phyloP scores from a whole-genome alignment of 257 asterid genomes.

The Cruciata laevipes region DNA sequence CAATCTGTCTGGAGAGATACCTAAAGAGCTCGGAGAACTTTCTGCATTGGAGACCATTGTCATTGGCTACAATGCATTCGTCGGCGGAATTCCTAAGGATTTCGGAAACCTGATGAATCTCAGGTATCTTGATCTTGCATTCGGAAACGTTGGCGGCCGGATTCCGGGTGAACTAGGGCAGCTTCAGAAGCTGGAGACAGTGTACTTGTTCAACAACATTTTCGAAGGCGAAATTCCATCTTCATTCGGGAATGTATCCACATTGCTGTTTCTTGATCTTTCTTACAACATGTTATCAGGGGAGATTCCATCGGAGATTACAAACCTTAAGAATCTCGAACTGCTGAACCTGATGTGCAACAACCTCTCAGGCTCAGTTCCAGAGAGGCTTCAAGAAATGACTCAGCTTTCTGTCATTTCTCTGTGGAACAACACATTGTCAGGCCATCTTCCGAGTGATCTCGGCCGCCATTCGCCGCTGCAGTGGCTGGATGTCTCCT shows the following conservation, averaged over 20 bases:
- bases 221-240: constrained; percentile 47
- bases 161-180: constrained; percentile 55
- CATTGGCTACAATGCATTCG: constrained; percentile 53
- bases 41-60: constrained; percentile 51
- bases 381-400: constrained; percentile 35
- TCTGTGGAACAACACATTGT: constrained; percentile 63
- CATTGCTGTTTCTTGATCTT: constrained; percentile 43
- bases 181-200: constrained; percentile 33
- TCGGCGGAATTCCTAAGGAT: constrained; percentile 55
- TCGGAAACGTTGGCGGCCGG: constrained; percentile 47
- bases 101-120: constrained; percentile 57
- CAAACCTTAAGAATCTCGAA: constrained; percentile 40
- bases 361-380: constrained; percentile 47
- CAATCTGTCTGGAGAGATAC: constrained; percentile 47
- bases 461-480: constrained; percentile 52
- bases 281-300: constrained; percentile 60
- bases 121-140: constrained; percentile 55
- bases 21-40: constrained; percentile 51
- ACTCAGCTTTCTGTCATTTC: constrained; percentile 41
- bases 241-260: constrained; percentile 41
- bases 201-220: constrained; percentile 51
- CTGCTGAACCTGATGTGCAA: constrained; percentile 61
- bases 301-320: constrained; percentile 39
- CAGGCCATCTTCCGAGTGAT: constrained; percentile 51
- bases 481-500: constrained; percentile 57